Evolutionary conservation across 306 rosid species (phyloP).

Genomic region (Myrica gale): DNA sequence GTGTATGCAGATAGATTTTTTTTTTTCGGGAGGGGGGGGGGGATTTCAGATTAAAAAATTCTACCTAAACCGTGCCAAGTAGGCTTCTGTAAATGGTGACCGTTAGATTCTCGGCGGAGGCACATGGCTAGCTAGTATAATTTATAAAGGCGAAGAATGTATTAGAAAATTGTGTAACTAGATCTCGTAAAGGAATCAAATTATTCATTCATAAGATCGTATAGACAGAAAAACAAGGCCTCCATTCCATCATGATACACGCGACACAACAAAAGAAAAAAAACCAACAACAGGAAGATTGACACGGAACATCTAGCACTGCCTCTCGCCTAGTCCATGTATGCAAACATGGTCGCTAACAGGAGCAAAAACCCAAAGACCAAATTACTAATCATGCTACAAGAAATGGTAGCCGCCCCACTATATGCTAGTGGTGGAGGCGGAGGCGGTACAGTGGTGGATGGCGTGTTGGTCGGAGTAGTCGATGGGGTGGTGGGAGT

Average conservation of each 20-base stretch:
- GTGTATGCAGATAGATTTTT: too few relatives aligned
- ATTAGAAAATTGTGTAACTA: background rate
- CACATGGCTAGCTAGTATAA: too few relatives aligned
- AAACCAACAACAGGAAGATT: slow-evolving; percentile 15
- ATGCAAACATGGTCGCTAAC: slow-evolving; percentile 31
- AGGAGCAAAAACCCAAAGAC: slow-evolving; percentile 39
- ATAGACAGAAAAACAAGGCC: slow-evolving; percentile 9
- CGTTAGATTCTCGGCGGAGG: too few relatives aligned
- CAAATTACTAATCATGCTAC: slow-evolving; percentile 24
- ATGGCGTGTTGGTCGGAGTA: slow-evolving; percentile 15
- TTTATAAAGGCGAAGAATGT: background rate
- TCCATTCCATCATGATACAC: background rate
- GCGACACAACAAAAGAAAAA: slow-evolving; percentile 23
- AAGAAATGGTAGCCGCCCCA: slow-evolving; percentile 29
- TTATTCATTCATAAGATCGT: slow-evolving; percentile 7
- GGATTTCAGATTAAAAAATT: too few relatives aligned
- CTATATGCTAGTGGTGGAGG: slow-evolving; percentile 37
- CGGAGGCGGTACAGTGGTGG: slow-evolving; percentile 4
- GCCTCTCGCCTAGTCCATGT: slow-evolving; percentile 68
- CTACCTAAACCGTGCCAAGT: too few relatives aligned
- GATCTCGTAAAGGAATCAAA: background rate
- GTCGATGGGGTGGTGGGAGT: background rate
- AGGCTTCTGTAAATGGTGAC: too few relatives aligned
- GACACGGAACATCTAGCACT: slow-evolving; percentile 37
- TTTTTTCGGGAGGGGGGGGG: too few relatives aligned